Base-by-base conservation (phyloP, 140 eudicot genomes). In the Senecio squalidus region DNA sequence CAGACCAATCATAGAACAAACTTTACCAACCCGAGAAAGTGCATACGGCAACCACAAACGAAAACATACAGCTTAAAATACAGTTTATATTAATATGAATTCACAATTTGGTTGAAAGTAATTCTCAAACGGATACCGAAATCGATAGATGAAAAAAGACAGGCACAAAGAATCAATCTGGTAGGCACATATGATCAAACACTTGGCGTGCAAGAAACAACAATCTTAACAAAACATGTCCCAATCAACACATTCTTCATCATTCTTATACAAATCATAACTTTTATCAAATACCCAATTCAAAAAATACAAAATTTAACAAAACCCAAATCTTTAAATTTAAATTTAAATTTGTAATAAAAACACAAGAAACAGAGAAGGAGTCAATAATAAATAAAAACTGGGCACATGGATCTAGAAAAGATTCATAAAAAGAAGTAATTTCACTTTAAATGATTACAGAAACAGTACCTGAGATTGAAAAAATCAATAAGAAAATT, bases 191-290 rank as follows among this genome's bases (percentile, higher is more conserved):
- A 61, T 36, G 20, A 33, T 36, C 75, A 58, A 74, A 64, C 72
- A 74, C 84, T 60, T 74, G 18, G 59, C 66, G 55, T 63, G 74
- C 83, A 78, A 77, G 78, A 54, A 60, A 62, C 67, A 72, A 57
- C 61, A 62, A 24, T 30, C 29, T 55, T 34, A 72, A 9, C 46
- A 56, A 49, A 54, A 43, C 21, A 23, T 48, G 52, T 21, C 59
- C 28, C 14, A 5, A 70, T 70, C 67, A 58, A 33, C 58, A 45
- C 74, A 38, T 67, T 73, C 67, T 58, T 30, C 65, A 46, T 56
- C 53, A 11, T 4, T 9, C 43, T 52, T 30, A 40, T 9, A n/a
- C 6, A 27, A 31, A 26, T 60, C 4, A 22, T 14, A 53, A 67
- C 53, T 31, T 44, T 18, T 3, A 21, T 2, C 27, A 44, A 18